These are phyloP conservation scores for Euphorbia neoarborescens DNA, from an alignment of 441 rosid species.

Conservation along the genomic window DNA sequence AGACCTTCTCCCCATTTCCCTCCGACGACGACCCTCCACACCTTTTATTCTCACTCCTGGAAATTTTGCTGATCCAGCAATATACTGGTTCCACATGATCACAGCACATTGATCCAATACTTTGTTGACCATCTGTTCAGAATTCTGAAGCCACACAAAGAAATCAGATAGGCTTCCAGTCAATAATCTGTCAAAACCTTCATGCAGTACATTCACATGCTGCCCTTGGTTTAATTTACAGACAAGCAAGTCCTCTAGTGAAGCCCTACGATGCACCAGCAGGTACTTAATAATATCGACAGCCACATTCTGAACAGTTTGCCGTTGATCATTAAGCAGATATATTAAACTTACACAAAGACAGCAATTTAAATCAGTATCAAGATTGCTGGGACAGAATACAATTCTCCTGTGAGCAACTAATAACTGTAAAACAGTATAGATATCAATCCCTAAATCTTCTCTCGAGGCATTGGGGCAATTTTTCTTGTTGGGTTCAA, in stretches of 20 bases:
- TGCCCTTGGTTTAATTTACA: constrained; percentile 88
- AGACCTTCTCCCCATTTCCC: constrained; percentile 87
- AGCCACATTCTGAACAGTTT: constrained; percentile 74
- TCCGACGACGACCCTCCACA: constrained; percentile 90
- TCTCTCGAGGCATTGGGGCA: constrained; percentile 46
- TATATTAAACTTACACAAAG: constrained; percentile 83
- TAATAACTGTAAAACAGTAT: constrained; percentile 79
- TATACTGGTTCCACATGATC: constrained; percentile 95
- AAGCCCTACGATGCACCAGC: constrained; percentile 84
- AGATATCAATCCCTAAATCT: constrained; percentile 75
- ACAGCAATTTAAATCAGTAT: constrained; percentile 91
- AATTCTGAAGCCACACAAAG: constrained; percentile 81
- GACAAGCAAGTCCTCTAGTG: constrained; percentile 87
- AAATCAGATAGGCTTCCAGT: constrained; percentile 71
- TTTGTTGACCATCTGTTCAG: constrained; percentile 69
- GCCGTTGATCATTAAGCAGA: constrained; percentile 79
- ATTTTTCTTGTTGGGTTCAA: constrained; percentile 61
- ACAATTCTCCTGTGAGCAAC: constrained; percentile 85
- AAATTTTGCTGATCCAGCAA: constrained; percentile 95
- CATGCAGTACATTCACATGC: constrained; percentile 74
- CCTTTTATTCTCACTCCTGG: constrained; percentile 97
- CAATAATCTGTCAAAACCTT: constrained; percentile 91
- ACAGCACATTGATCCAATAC: constrained; percentile 98
- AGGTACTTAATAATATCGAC: constrained; percentile 77
- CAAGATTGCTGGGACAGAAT: constrained; percentile 95